Evolutionary conservation across 106 monocot genomes (phyloP).

Genomic region (Iris macrosiphon): DNA sequence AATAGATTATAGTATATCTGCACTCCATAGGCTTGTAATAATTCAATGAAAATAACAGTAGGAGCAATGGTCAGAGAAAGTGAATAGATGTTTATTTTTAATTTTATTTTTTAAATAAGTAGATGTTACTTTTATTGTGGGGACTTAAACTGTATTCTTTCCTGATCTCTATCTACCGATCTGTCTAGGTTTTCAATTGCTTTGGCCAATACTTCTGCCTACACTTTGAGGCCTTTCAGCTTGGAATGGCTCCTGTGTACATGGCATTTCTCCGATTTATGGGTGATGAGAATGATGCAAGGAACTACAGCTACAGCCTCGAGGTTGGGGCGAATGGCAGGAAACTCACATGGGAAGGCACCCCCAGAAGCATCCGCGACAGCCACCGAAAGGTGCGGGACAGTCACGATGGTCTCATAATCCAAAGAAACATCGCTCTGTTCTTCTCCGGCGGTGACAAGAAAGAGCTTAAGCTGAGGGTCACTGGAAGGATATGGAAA

Average conservation of each 20-base stretch:
- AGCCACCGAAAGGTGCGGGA: slow-evolving; percentile 79
- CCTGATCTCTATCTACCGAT: background rate
- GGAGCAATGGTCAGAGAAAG: too few species aligned
- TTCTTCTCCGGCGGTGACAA: slow-evolving; percentile 83
- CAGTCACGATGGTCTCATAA: slow-evolving; percentile 83
- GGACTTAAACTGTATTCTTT: too few species aligned
- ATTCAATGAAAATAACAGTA: too few species aligned
- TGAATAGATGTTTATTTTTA: too few species aligned
- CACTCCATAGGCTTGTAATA: too few species aligned
- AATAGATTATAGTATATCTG: too few species aligned
- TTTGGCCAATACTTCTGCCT: slow-evolving; percentile 88
- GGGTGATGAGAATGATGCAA: slow-evolving; percentile 79
- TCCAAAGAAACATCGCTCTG: slow-evolving; percentile 86
- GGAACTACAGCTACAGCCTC: slow-evolving; percentile 64
- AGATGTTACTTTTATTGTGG: too few species aligned
- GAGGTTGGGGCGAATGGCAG: slow-evolving; percentile 76
- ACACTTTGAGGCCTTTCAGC: slow-evolving; percentile 88
- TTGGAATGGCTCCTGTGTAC: slow-evolving; percentile 81
- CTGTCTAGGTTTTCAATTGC: slow-evolving; percentile 69
- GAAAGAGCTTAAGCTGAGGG: slow-evolving; percentile 83
- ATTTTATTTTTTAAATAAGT: too few species aligned
- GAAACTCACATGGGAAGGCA: slow-evolving; percentile 83
- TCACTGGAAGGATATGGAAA: slow-evolving; percentile 84
- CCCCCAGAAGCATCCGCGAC: slow-evolving; percentile 75
- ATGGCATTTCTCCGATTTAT: slow-evolving; percentile 91